These are phyloP conservation scores for Silybum marianum DNA, from an alignment of 129 eudicot species.

Conservation along the genomic window DNA sequence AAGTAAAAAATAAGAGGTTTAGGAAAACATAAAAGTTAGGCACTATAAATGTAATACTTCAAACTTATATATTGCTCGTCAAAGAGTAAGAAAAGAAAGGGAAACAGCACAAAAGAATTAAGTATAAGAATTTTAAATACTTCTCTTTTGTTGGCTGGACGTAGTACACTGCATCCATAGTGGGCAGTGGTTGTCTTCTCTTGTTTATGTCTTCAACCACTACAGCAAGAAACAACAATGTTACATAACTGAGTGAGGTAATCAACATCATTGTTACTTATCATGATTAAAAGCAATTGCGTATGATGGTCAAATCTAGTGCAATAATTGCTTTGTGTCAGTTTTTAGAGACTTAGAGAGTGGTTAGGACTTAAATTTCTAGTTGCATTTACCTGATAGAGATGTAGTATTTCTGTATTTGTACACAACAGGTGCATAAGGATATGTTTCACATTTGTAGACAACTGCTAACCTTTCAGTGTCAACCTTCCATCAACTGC, in stretches of 20 bases:
- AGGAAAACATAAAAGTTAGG: not conserved
- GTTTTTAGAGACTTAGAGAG: not conserved
- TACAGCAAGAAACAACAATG: conserved; percentile 35
- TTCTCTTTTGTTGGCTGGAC: conserved; percentile 93
- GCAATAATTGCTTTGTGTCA: not conserved
- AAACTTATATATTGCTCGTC: not conserved
- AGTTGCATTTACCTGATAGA: not conserved
- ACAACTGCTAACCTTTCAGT: not conserved
- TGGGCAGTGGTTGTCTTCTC: conserved; percentile 86
- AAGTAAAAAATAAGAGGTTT: not conserved
- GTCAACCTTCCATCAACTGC: not conserved
- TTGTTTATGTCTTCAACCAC: conserved; percentile 98
- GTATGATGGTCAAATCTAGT: conserved; percentile 5
- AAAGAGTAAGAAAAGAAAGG: conserved; percentile 8
- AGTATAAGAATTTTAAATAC: conserved; percentile 37
- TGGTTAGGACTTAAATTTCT: conserved; percentile 18
- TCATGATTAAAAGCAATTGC: conserved; percentile 1
- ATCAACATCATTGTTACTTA: conserved; percentile 13
- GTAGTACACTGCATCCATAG: conserved; percentile 96
- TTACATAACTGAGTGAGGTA: not conserved
- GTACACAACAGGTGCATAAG: not conserved
- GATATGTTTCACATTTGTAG: not conserved
- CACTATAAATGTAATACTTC: not conserved
- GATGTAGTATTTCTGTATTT: conserved; percentile 1
- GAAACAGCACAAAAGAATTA: not conserved